A percentile compares a stretch with the other conserved stretches of the same genome.
phyloP scores from a whole-genome alignment of 495 filamentous ascomycete genomes.

The Penicillium taxi region DNA sequence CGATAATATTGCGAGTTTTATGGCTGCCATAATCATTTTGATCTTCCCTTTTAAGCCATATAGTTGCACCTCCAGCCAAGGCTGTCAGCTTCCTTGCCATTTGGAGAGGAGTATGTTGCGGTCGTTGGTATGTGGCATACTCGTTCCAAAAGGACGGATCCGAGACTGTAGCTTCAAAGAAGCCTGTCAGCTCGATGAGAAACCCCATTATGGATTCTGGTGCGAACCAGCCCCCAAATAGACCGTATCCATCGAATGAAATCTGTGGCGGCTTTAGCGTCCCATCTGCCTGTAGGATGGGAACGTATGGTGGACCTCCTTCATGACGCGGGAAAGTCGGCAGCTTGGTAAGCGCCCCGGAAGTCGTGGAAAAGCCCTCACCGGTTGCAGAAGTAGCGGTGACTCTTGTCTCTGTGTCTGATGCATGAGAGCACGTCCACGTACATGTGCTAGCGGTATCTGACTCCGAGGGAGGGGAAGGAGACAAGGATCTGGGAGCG shows the following conservation, averaged over 20 bases:
- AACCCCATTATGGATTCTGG: constrained; percentile 28
- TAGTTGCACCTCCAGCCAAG: constrained; percentile 20
- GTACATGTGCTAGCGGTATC: constrained; percentile 9
- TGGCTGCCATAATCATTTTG: constrained; percentile 24
- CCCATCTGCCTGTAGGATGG: constrained; percentile 21
- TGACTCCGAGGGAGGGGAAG: background rate
- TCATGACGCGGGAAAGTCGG: constrained; percentile 3
- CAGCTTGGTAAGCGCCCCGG: constrained; percentile 7
- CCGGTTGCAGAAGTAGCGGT: constrained; percentile 11
- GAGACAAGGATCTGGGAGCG: background rate
- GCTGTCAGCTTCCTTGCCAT: constrained; percentile 20
- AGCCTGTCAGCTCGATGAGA: constrained; percentile 22
- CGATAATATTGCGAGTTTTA: constrained; percentile 26
- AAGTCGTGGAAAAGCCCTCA: constrained; percentile 7
- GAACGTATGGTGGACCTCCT: constrained; percentile 15
- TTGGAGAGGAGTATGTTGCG: constrained; percentile 18
- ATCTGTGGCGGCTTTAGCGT: constrained; percentile 16
- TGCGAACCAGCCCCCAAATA: constrained; percentile 27
- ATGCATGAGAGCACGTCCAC: constrained; percentile 6
- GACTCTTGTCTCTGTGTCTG: constrained; percentile 11
- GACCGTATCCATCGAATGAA: constrained; percentile 22
- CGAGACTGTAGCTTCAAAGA: constrained; percentile 23
- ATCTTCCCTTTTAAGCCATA: constrained; percentile 31
- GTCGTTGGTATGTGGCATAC: constrained; percentile 18
- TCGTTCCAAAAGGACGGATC: constrained; percentile 27